A percentile compares a stretch with the other conserved stretches of the same genome.
phyloP scores from a whole-genome alignment of 2,329 filamentous ascomycete species.

The Thielaviopsis musarum region DNA sequence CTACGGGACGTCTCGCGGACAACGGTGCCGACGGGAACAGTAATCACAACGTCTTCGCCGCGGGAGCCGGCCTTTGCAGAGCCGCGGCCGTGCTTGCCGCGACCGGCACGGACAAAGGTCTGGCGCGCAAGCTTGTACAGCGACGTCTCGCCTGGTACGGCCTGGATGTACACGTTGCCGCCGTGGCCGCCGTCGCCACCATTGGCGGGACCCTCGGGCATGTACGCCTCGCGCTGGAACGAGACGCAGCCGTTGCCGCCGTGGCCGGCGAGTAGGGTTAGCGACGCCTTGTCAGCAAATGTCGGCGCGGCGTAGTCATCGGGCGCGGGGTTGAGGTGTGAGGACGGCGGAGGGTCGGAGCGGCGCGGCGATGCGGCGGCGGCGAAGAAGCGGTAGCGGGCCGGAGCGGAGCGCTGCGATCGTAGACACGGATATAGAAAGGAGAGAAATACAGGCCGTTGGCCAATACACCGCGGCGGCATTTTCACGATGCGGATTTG shows the following conservation, averaged over 20 bases:
- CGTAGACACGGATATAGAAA: conserved; percentile 35
- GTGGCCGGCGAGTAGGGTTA: conserved; percentile 60
- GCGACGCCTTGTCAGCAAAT: conserved; percentile 72
- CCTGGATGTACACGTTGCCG: conserved; percentile 88
- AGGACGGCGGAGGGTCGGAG: conserved; percentile 24
- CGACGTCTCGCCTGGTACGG: conserved; percentile 77
- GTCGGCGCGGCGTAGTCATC: conserved; percentile 69
- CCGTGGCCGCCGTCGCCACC: conserved; percentile 87
- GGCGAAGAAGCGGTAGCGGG: background rate
- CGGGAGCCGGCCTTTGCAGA: conserved; percentile 57
- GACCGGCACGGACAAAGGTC: conserved; percentile 55
- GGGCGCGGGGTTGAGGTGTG: conserved; percentile 62
- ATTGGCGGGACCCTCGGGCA: conserved; percentile 79
- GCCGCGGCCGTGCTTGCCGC: conserved; percentile 64
- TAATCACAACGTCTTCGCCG: conserved; percentile 74
- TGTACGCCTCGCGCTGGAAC: conserved; percentile 79
- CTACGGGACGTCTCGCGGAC: conserved; percentile 64
- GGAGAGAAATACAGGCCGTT: conserved; percentile 24
- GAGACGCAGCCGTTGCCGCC: conserved; percentile 91
- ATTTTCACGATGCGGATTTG: conserved; percentile 17
- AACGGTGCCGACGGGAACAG: conserved; percentile 84
- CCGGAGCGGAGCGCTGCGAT: conserved; percentile 13
- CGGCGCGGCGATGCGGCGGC: conserved; percentile 17
- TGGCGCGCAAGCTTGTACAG: conserved; percentile 76
- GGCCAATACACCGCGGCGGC: conserved; percentile 25